Evolutionary conservation across 352 stramenopile species (phyloP).

Genomic region (Blastocystis sp.): DNA sequence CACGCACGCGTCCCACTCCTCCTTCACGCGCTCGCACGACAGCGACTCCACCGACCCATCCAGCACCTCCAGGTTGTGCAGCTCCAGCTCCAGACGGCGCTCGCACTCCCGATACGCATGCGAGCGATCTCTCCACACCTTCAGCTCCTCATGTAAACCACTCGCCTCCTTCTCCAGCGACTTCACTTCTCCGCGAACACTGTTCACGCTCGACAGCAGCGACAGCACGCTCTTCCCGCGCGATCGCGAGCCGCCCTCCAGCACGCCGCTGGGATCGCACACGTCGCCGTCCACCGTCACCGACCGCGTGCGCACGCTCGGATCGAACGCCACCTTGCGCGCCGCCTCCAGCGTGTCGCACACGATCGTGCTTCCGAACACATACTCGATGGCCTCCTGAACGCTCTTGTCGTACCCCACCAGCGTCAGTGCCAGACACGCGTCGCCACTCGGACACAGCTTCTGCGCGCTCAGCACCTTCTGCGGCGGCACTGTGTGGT

Average conservation of each 20-base stretch:
- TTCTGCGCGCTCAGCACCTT: background rate
- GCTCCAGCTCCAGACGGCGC: constrained; percentile 66
- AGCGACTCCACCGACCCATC: constrained; percentile 62
- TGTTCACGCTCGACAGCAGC: background rate
- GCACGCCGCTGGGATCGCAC: constrained; percentile 89
- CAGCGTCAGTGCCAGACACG: background rate
- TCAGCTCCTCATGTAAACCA: background rate
- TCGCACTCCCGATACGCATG: background rate
- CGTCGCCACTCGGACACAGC: background rate
- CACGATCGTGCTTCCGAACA: constrained; percentile 93
- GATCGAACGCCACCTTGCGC: constrained; percentile 67
- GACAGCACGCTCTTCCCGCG: background rate
- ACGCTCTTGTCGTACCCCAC: constrained; percentile 76
- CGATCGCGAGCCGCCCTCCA: constrained; percentile 72
- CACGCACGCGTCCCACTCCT: background rate
- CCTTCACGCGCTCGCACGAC: constrained; percentile 71
- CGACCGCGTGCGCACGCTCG: constrained; percentile 79
- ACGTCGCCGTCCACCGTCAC: constrained; percentile 95
- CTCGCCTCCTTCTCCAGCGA: no score
- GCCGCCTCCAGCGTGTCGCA: constrained; percentile 60
- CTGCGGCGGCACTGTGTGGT: constrained; percentile 62
- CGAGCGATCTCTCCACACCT: background rate
- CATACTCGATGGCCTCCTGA: constrained; percentile 85
- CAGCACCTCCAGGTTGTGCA: constrained; percentile 62
- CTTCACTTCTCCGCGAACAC: background rate